These are phyloP conservation scores for Bolboschoenoplectus hybrid DNA, from an alignment of 202 grass and related monocot species.

Conservation along the genomic window DNA sequence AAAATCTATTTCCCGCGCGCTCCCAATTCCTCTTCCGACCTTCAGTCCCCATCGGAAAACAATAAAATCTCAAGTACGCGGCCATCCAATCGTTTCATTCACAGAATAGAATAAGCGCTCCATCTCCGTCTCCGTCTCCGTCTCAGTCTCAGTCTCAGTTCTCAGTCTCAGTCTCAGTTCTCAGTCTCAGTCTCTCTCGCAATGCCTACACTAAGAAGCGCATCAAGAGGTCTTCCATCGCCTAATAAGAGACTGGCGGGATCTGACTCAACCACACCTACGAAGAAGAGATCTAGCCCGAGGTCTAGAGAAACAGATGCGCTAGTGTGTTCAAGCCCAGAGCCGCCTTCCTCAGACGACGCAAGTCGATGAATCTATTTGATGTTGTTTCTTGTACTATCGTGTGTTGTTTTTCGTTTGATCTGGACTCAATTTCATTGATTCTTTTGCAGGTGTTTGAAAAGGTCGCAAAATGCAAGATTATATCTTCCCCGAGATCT, in stretches of 20 bases:
- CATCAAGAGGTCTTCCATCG: slow-evolving; percentile 17
- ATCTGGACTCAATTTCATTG: background rate
- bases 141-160: background rate
- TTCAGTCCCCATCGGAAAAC: too few species aligned
- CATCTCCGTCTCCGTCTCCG: background rate
- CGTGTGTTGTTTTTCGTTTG: background rate
- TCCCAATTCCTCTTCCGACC: background rate
- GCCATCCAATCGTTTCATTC: too few species aligned
- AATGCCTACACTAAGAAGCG: slow-evolving; percentile 31
- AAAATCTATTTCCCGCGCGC: slow-evolving; percentile 35
- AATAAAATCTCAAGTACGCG: too few species aligned
- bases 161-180: background rate
- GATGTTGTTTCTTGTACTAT: background rate
- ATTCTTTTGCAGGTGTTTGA: background rate
- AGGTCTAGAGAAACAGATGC: background rate
- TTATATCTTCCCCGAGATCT: slow-evolving; percentile 63
- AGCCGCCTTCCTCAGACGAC: background rate
- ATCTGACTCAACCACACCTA: slow-evolving; percentile 2
- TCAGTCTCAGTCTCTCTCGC: background rate
- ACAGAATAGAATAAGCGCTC: too few species aligned
- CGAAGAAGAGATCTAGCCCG: slow-evolving; percentile 22
- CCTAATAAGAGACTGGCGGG: background rate
- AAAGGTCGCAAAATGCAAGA: slow-evolving; percentile 30
- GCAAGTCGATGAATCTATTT: slow-evolving; percentile 20
- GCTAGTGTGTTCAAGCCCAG: background rate